Base-by-base conservation (phyloP, 768 basidiomycete species). In the Trametes cinnabarina region DNA sequence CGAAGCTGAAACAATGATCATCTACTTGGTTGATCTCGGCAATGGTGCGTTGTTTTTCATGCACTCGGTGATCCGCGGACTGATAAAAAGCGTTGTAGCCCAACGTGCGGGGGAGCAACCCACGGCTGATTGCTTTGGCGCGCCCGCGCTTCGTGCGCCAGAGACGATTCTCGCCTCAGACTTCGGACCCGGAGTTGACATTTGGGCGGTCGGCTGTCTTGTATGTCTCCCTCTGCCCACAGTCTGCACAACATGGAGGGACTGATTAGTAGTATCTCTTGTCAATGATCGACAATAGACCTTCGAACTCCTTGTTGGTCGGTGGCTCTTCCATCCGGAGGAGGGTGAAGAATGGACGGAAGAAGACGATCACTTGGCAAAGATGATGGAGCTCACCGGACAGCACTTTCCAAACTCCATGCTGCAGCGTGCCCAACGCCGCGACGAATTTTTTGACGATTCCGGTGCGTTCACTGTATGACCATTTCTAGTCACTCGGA, bases 161-260 rank as follows among this genome's bases (percentile, higher is more conserved):
- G 71, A 73, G 54, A 63, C 71, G 22, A 66, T 71, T 20, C 52
- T 71, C 15, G 55, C 34, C 9, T 63, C 67, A 3, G 60, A 62
- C 35, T 67, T 64, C 37, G 51, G 56, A 3, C 58, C 69, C 0
- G 62, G 57, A 28, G 46, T 67, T 1, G 69, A 71, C 51, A 67
- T 73, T 28, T 73, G 72, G 72, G 68, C 68, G 44, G 34, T 72
- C 14, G 70, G 71, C 9, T 72, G 70, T 39, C 37, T 71, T 23
- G 70, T 69, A 44, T 39, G 66, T 53, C 3, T 17, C 7, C 7
- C 30, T 12, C 6, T 32, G 30, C 30, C 7, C 30, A 32, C 30
- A 32, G 6, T 14, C 7, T 32, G 30, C 30, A n/a, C n/a, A n/a
- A n/a, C n/a, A n/a, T n/a, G n/a, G n/a, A n/a, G n/a, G n/a, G n/a